Conservation (phyloP, 768 basidiomycete genomes). For the Coprinopsis cinerea region DNA sequence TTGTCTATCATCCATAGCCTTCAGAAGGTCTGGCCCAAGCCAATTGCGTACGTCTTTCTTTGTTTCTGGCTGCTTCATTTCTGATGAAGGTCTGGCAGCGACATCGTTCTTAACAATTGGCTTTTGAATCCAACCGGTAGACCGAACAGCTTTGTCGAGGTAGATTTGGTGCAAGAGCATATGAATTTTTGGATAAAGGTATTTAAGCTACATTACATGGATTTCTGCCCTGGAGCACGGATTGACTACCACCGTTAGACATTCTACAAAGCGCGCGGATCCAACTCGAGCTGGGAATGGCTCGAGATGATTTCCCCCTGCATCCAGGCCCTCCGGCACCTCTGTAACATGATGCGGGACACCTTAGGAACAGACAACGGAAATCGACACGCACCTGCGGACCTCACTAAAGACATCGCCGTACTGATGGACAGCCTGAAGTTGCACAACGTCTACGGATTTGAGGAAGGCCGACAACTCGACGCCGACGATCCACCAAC, state of each 20-base stretch:
- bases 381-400: slow-evolving; percentile 13
- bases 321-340: slow-evolving; percentile 17
- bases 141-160: slow-evolving; percentile 20
- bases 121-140: slow-evolving; percentile 27
- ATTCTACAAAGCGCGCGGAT: slow-evolving; percentile 22
- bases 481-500: slow-evolving; percentile 15
- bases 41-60: slow-evolving; percentile 14
- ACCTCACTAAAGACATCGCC: slow-evolving; percentile 17
- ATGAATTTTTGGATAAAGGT: slow-evolving; percentile 31
- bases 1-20: slow-evolving; percentile 24
- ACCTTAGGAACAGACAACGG: slow-evolving; percentile 18
- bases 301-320: slow-evolving; percentile 20
- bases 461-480: slow-evolving; percentile 13
- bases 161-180: slow-evolving; percentile 29
- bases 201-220: not conserved
- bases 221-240: not conserved
- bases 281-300: slow-evolving; percentile 23
- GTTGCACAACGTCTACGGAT: slow-evolving; percentile 18
- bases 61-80: not conserved
- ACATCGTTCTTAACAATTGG: slow-evolving; percentile 26
- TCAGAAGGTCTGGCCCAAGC: slow-evolving; percentile 18
- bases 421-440: slow-evolving; percentile 19
- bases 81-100: slow-evolving; percentile 9
- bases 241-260: slow-evolving; percentile 7
- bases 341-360: slow-evolving; percentile 15